phyloP scores from a whole-genome alignment of 1,284 basidiomycete species.

The Ceratobasidium sp. region DNA sequence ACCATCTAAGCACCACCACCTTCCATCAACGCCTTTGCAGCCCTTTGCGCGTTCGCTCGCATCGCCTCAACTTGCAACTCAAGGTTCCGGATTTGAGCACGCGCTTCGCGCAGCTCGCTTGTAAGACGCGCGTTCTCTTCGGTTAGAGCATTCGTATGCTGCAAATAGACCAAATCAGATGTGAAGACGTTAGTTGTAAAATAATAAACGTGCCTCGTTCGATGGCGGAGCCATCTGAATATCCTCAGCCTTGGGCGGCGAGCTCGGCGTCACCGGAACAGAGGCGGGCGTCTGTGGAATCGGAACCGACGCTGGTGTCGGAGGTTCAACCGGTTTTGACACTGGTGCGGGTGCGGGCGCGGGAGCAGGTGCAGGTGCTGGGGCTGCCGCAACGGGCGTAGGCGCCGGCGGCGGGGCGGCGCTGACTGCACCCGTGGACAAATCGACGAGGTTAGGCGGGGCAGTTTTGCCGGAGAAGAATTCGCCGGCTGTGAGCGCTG shows the following conservation, averaged over 20 bases:
- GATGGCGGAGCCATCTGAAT: slow-evolving; percentile 11
- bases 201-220: slow-evolving; percentile 23
- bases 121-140: slow-evolving; percentile 74
- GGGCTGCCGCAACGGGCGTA: slow-evolving; percentile 56
- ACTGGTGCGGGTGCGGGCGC: slow-evolving; percentile 51
- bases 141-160: slow-evolving; percentile 55
- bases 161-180: too few species aligned
- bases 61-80: slow-evolving; percentile 85
- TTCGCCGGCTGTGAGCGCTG: slow-evolving; percentile 83
- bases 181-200: too few species aligned
- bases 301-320: slow-evolving; percentile 53
- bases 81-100: slow-evolving; percentile 81
- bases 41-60: slow-evolving; percentile 78
- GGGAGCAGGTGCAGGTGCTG: slow-evolving; percentile 51
- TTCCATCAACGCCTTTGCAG: slow-evolving; percentile 58
- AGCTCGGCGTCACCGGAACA: slow-evolving; percentile 25
- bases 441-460: slow-evolving; percentile 72
- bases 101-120: slow-evolving; percentile 77
- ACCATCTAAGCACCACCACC: slow-evolving; percentile 5
- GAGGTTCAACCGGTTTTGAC: slow-evolving; percentile 55
- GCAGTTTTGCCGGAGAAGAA: slow-evolving; percentile 89
- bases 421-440: slow-evolving; percentile 59
- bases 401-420: slow-evolving; percentile 52
- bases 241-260: slow-evolving; percentile 6
- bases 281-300: slow-evolving; percentile 51